Base-by-base conservation (phyloP, 495 filamentous ascomycete genomes). In the Penicillium coffeae region DNA sequence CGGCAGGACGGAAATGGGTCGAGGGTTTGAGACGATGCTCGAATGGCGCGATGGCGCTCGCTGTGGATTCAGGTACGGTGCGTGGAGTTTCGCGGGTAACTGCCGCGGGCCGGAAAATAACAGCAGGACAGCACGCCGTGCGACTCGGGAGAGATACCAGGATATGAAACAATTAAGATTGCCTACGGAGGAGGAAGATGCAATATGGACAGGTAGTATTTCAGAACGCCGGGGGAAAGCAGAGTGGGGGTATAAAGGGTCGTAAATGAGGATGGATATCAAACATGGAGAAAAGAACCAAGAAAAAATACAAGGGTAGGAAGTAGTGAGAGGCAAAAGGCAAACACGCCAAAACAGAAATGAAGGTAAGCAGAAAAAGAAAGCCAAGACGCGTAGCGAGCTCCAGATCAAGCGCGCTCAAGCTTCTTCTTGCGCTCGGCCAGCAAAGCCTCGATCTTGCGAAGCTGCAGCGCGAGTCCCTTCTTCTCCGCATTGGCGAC, bases 401-500 rank as follows among this genome's bases (percentile, higher is more conserved):
- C 8, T 4, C 20, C 12, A 8, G 30, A 45, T 46, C 39, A 58
- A 36, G 34, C 16, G 44, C 54, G 63, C 55, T 73, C 68, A 42
- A 81, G 40, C 58, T 65, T 68, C 54, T 69, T 79, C 76, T 86
- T 87, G 48, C 83, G 77, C 65, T 87, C 84, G 33, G 73, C 78
- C 56, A 95, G 76, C 43, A 81, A 63, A 7, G 71, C 82, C 63
- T 91, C 85, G 59, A 95, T 71, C 59, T 76, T 69, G n/a, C 77
- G 64, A 47, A 86, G 69, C 54, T 78, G 71, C 19, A 69, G 58
- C 49, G 78, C 76, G 50, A 86, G 67, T 3, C 70, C 69, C 34
- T 89, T 90, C 71, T 84, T 89, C 73, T 95, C 91, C 22, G 82
- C 85, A 64, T 95, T 88, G 10, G 48, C 76, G 67, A 87, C 80